Base-by-base conservation (phyloP, 1,284 basidiomycete genomes). In the Meira nashicola region DNA sequence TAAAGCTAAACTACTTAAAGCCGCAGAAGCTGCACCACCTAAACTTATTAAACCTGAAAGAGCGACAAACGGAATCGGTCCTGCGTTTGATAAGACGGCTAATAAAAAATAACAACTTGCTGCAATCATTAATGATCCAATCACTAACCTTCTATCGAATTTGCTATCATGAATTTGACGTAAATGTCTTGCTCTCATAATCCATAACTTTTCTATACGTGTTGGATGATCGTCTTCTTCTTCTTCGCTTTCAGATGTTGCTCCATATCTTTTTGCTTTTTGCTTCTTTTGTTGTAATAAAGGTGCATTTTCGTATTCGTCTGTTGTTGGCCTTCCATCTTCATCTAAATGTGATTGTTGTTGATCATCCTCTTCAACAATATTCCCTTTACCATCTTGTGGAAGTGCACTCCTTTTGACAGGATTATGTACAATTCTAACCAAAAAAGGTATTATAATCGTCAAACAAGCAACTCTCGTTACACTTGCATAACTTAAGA, bases 101-200 rank as follows among this genome's bases (percentile, higher is more conserved):
- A 60, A 44, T 3, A 60, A 12, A 17, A 58, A n/a, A 54, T 61
- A 62, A 12, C 46, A 57, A 10, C 49, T 14, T 9, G 28, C 52
- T 14, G 55, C 55, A 12, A 64, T 41, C 7, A 63, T 28, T 14
- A 67, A 39, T 11, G 61, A 64, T 14, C 39, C 51, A 1, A 60
- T 55, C 3, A 58, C 68, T 14, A 71, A 54, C 10, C 48, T 41
- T 38, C 65, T 63, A 54, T 78, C 76, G 46, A 78, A 76, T 40
- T 67, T 66, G 56, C 66, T 70, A 56, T 78, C 76, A 62, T 77
- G 76, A 38, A 78, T 71, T 40, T 76, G 63, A 10, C 72, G 67
- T 4, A 78, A 60, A 25, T 74, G 71, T 47, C 71, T 67, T 7
- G 67, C 70, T 1, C 76, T 70, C 39, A 71, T 41, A 2, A 59